Percentiles rank a stretch among this genome's conserved stretches.
These are phyloP conservation scores for Collybiopsis luxurians DNA, from an alignment of 768 basidiomycete species.

Conservation along the genomic window DNA sequence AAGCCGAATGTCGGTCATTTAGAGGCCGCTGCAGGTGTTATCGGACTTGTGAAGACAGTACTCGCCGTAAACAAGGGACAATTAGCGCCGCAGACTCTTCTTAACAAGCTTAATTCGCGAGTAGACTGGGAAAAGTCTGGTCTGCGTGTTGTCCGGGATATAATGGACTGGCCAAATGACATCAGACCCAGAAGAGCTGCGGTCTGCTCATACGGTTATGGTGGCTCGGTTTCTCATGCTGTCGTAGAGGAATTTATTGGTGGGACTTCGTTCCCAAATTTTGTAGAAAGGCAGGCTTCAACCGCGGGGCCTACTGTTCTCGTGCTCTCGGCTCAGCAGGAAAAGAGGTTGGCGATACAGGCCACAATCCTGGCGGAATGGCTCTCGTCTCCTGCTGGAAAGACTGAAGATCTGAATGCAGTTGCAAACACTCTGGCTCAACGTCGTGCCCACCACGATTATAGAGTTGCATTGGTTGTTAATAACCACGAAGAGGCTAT, in stretches of 20 bases:
- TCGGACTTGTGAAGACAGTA: not conserved
- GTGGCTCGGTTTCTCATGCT: conserved; percentile 2
- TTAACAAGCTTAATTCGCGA: not conserved
- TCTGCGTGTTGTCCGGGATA: not conserved
- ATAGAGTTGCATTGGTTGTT: not conserved
- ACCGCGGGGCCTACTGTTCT: not conserved
- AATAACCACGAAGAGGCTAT: not conserved
- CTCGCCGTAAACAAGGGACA: conserved; percentile 1
- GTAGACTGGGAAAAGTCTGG: conserved; percentile 4
- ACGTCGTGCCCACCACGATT: conserved; percentile 2
- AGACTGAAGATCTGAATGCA: not conserved
- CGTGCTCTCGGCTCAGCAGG: not conserved
- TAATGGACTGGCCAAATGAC: not conserved
- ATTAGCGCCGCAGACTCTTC: not conserved
- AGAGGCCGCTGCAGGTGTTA: not conserved
- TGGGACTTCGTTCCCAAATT: not conserved
- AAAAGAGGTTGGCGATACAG: not conserved
- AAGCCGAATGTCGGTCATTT: conserved; percentile 31
- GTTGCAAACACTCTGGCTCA: not conserved
- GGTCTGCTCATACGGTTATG: conserved; percentile 1
- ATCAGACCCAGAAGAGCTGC: not conserved
- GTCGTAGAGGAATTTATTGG: not conserved
- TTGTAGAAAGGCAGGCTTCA: not conserved
- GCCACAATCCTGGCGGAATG: not conserved
- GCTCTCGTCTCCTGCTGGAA: not conserved